phyloP scores from a whole-genome alignment of 306 rosid genomes.

The Urtica urens region DNA sequence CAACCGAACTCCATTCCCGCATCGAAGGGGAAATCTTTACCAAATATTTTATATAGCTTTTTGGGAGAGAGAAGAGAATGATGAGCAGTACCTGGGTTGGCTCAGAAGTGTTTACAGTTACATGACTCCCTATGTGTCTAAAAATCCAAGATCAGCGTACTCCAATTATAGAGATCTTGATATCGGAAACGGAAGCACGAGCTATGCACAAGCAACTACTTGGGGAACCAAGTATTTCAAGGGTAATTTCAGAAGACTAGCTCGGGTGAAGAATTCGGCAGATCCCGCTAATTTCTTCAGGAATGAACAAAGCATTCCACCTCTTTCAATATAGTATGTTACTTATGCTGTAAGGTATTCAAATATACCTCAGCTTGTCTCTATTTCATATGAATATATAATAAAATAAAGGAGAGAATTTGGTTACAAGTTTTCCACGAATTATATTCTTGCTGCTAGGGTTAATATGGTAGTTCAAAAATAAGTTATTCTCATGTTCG shows the following conservation, averaged over 20 bases:
- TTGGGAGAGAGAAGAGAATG: constrained; percentile 30
- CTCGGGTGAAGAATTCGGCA: constrained; percentile 13
- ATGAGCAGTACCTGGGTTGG: constrained; percentile 34
- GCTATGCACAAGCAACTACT: constrained; percentile 31
- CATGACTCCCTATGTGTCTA: constrained; percentile 56
- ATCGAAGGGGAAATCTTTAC: constrained; percentile 47
- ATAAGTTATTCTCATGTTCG: too few species aligned
- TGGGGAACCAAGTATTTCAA: constrained; percentile 23
- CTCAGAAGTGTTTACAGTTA: constrained; percentile 37
- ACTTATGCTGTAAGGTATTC: too few species aligned
- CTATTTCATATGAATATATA: too few species aligned
- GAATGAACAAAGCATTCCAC: constrained; percentile 23
- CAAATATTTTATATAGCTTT: constrained; percentile 36
- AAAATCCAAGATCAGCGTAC: constrained; percentile 52
- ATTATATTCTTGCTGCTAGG: too few species aligned
- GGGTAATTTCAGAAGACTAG: constrained; percentile 12
- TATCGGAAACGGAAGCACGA: constrained; percentile 31
- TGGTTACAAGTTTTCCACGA: too few species aligned
- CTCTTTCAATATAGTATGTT: too few species aligned
- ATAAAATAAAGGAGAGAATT: too few species aligned
- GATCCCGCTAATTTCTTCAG: constrained; percentile 25
- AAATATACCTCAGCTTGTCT: too few species aligned
- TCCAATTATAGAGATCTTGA: constrained; percentile 75
- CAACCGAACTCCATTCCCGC: constrained; percentile 38
- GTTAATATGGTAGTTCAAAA: too few species aligned